phyloP scores from a whole-genome alignment of 169 alveolate genomes.

The Plasmodium blacklocki region DNA sequence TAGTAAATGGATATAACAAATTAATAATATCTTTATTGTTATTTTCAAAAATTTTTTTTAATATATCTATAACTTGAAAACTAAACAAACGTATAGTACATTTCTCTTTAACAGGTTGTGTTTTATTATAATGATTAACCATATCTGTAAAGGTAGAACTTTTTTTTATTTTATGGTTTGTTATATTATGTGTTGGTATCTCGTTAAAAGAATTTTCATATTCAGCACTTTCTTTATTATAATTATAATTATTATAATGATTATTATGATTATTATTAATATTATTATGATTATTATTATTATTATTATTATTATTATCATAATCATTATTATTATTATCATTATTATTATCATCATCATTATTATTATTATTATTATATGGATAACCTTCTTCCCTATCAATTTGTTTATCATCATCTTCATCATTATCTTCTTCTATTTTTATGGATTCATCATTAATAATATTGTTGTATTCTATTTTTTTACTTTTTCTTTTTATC shows the following conservation, averaged over 20 bases:
- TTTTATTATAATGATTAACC: conserved; percentile 75
- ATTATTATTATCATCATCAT: background rate
- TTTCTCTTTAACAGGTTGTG: conserved; percentile 81
- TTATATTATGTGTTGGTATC: conserved; percentile 27
- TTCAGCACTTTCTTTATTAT: conserved; percentile 1
- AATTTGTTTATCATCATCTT: no score
- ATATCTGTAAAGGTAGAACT: conserved; percentile 34
- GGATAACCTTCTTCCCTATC: no score
- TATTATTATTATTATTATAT: background rate
- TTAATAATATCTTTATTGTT: conserved; percentile 81
- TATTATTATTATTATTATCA: background rate
- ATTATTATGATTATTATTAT: background rate
- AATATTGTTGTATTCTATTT: no score
- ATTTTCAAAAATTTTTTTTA: conserved; percentile 83
- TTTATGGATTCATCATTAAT: no score
- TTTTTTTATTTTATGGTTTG: conserved; percentile 14
- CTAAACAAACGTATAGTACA: conserved; percentile 86
- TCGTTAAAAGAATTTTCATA: background rate
- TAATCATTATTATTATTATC: background rate
- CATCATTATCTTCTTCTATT: no score
- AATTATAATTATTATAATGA: background rate
- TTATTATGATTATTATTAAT: background rate
- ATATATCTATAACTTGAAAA: conserved; percentile 87
- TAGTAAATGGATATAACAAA: conserved; percentile 85
- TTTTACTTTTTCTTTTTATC: no score